Evolutionary conservation across 1,284 basidiomycete genomes (phyloP), one percentile per base, ranked within the genome.

Genomic region (Ganoderma resinaceum): DNA sequence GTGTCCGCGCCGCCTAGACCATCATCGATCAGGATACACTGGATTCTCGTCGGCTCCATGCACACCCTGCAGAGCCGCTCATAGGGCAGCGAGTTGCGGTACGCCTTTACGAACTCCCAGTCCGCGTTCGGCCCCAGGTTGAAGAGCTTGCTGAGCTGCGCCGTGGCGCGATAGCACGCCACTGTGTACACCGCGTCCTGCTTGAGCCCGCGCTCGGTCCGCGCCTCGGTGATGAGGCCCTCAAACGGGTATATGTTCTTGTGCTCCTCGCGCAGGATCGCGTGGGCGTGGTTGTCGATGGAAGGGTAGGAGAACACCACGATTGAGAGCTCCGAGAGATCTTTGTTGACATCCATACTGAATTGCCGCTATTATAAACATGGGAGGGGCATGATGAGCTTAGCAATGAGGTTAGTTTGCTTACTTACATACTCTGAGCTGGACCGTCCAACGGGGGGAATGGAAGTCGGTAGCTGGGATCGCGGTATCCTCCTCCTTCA

Each of bases 211-310:
- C 63, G 59, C 11, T 82, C 76, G 2, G 85, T 88, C 29, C 79
- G 75, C 5, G 91, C 91, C 76, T 93, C 92, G 3, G 90, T 90
- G 57, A 91, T 79, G 58, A 91, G 75, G 0, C 86, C 87, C 68
- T 93, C 89, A 68, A 92, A 86, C 0, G 87, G 83, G 12, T 90
- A 76, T 1, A 76, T 76, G 57, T 84, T 73, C 33, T 87, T 84
- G 63, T 86, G 75, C 31, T 80, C 78, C 14, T 79, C 81, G 33
- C 81, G 80, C 42, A 94, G 82, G 33, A 94, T 81, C 2, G 91
- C 90, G 76, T 94, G 92, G 0, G 91, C 89, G 75, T 94, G 92
- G 75, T 93, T 93, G 79, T 93, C 92, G 75, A 92, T 91, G 0
- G 82, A 82, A 12, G 86, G 87, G 67, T 82, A 86, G 7, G 69